Evolutionary conservation across 179 eudicot genomes (phyloP), one percentile per base, ranked within the genome.

Genomic region (Beta macrorhiza): DNA sequence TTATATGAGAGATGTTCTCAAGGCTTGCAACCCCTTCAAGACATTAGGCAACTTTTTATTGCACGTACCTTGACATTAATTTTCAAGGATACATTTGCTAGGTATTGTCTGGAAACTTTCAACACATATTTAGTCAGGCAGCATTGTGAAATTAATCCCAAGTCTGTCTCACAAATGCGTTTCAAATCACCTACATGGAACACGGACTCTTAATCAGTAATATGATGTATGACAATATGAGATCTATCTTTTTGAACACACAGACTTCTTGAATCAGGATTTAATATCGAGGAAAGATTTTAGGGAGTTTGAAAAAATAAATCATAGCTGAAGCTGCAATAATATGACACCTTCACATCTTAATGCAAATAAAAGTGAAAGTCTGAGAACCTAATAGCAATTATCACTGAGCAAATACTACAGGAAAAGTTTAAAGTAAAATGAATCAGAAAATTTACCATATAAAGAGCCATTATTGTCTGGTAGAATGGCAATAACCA

Each of bases 101-200:
- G 88, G 86, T 94, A 94, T 72, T 91, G 97, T 78, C 90, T 88
- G 85, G 84, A 89, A 77, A 91, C 89, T 81, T 91, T 93, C 83
- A 89, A 71, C 32, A 94, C 98, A 42, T 94, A 85, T 84, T 94
- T 93, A 14, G 96, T 87, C 7, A 93, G 92, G 87, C 97, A 93
- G 85, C 98, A 94, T 72, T 94, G 98, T 53, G 98, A 85, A 74
- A 94, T 90, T 87, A 94, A 68, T 63, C 97, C 98, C 72, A 94
- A 86, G 77, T 94, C 98, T 6, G 98, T 94, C 83, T 92, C 97
- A 84, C 97, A 95, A 55, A 93, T 91, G 74, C 97, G 88, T 83
- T 95, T 93, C 89, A 95, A 82, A 78, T 92, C 94, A 83, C 98
- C 98, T 95, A 82, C 78, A 80, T 52, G 72, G 22, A 65, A 76